These are phyloP conservation scores for Phalaenopsis hybrid DNA, from an alignment of 116 monocot species.

Conservation along the genomic window DNA sequence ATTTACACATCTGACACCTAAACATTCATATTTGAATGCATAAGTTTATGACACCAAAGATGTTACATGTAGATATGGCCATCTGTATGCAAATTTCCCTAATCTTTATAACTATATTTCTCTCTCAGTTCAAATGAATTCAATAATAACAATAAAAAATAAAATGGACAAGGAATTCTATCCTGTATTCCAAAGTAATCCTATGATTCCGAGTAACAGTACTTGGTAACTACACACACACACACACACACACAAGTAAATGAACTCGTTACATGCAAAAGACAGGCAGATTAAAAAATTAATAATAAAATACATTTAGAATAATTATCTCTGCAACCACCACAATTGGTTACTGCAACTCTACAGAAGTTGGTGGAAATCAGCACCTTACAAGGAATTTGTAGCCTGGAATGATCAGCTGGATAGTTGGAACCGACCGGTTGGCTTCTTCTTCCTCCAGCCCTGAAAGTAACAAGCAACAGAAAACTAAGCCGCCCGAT, in stretches of 20 bases:
- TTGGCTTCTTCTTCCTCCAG: constrained; percentile 82
- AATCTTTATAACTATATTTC: too few relatives aligned
- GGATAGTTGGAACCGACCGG: constrained; percentile 73
- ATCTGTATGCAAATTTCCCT: too few relatives aligned
- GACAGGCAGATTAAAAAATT: background rate
- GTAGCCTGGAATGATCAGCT: constrained; percentile 14
- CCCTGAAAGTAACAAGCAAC: constrained; percentile 36
- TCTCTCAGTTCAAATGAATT: too few relatives aligned
- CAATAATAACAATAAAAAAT: background rate
- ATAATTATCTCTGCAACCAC: background rate
- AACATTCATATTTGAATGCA: too few relatives aligned
- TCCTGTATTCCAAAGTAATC: too few relatives aligned
- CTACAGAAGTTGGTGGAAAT: too few relatives aligned
- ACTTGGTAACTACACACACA: too few relatives aligned
- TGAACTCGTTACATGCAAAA: background rate
- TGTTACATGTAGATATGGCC: too few relatives aligned
- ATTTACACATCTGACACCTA: too few relatives aligned
- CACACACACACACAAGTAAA: background rate
- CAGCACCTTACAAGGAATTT: background rate
- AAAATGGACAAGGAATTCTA: too few relatives aligned
- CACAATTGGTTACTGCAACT: background rate
- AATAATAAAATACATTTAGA: background rate
- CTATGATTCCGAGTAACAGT: too few relatives aligned
- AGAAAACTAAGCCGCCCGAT: background rate
- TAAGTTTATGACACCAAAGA: too few relatives aligned